phyloP scores from a whole-genome alignment of 305 asterid species.

The Fraxinus floribunda region DNA sequence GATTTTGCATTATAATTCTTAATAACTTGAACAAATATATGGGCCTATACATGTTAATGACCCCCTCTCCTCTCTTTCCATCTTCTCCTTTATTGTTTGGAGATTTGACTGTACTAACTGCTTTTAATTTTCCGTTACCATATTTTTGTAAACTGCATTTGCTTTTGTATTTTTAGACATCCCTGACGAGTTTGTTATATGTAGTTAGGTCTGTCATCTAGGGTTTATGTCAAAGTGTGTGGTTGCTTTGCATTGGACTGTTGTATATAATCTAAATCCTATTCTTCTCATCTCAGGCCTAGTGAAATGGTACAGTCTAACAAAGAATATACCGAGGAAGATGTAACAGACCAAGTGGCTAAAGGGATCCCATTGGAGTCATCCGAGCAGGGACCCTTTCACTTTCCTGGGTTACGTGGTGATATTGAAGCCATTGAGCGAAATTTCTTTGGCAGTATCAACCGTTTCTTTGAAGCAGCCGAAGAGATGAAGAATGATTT shows the following conservation, averaged over 20 bases:
- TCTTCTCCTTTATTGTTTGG: neutral
- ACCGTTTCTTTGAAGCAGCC: constrained; percentile 61
- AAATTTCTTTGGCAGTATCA: constrained; percentile 44
- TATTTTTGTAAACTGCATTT: neutral
- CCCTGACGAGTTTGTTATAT: neutral
- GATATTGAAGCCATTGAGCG: constrained; percentile 81
- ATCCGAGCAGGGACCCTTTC: constrained; percentile 26
- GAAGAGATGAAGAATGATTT: constrained; percentile 64
- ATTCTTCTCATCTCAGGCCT: constrained; percentile 51
- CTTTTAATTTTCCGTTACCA: neutral
- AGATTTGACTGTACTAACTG: neutral
- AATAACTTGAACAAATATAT: neutral
- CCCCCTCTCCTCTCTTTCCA: neutral
- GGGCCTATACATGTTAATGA: neutral
- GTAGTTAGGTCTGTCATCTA: neutral
- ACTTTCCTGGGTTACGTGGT: constrained; percentile 65
- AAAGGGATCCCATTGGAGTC: constrained; percentile 43
- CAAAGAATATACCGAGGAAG: constrained; percentile 78
- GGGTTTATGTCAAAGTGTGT: neutral
- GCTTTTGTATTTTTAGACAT: neutral
- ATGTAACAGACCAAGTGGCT: constrained; percentile 66
- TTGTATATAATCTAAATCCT: neutral
- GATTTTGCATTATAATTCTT: neutral
- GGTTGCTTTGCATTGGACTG: neutral
- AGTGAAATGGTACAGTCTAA: constrained; percentile 68